Conservation (phyloP, 2,329 filamentous ascomycete genomes). For the Trichophyton equinum region DNA sequence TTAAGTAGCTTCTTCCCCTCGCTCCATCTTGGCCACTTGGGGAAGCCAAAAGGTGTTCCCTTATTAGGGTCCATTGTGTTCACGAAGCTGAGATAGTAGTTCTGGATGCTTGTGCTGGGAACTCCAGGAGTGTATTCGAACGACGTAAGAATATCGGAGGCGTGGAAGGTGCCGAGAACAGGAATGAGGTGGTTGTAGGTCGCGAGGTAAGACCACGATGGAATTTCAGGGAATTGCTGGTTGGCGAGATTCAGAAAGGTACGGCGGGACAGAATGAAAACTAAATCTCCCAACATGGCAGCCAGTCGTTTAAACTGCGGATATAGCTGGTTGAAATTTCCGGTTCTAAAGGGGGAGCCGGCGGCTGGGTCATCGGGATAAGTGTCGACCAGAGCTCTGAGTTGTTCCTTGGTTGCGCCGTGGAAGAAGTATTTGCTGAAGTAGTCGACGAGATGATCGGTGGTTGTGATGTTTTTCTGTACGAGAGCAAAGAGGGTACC, state of each 20-base stretch:
- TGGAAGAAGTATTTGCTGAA: slow-evolving; percentile 49
- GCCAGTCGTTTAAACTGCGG: slow-evolving; percentile 66
- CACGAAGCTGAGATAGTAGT: slow-evolving; percentile 62
- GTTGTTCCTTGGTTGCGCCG: slow-evolving; percentile 37
- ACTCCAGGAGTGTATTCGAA: slow-evolving; percentile 52
- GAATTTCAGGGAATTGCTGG: slow-evolving; percentile 43
- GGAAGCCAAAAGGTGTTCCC: slow-evolving; percentile 28
- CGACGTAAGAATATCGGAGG: slow-evolving; percentile 53
- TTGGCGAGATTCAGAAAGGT: slow-evolving; percentile 43
- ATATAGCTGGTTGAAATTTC: slow-evolving; percentile 56
- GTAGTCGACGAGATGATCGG: slow-evolving; percentile 48
- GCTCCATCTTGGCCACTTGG: slow-evolving; percentile 45
- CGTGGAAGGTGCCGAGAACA: slow-evolving; percentile 65
- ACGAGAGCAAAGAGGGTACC: slow-evolving; percentile 62
- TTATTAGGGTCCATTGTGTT: slow-evolving; percentile 59
- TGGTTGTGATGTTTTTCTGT: slow-evolving; percentile 55
- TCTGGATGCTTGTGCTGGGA: slow-evolving; percentile 47
- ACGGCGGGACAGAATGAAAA: slow-evolving; percentile 61
- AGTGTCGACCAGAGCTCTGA: slow-evolving; percentile 46
- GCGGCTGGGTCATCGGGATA: slow-evolving; percentile 47
- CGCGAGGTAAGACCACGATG: slow-evolving; percentile 61
- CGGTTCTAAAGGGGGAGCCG: slow-evolving; percentile 62
- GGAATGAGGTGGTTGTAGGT: slow-evolving; percentile 61
- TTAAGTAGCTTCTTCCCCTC: slow-evolving; percentile 14
- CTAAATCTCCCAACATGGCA: slow-evolving; percentile 61